A percentile compares a stretch with the other conserved stretches of the same genome.
phyloP scores from a whole-genome alignment of 2,329 filamentous ascomycete genomes.

The Metarhizium brunneum region DNA sequence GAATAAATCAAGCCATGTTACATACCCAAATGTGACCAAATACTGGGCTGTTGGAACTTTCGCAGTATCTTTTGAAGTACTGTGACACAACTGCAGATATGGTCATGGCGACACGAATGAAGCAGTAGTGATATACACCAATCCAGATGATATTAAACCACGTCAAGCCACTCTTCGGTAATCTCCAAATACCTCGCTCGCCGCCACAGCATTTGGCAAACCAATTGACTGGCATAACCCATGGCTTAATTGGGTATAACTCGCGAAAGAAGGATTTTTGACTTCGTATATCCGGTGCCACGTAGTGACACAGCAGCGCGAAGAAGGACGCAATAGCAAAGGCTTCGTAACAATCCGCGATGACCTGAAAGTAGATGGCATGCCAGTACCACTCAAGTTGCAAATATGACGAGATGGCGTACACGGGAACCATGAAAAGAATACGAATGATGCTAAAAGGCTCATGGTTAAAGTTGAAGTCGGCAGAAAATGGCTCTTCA shows the following conservation, averaged over 20 bases:
- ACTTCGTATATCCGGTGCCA: constrained; percentile 65
- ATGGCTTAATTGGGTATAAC: constrained; percentile 55
- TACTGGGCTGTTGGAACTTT: constrained; percentile 64
- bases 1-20: constrained; percentile 3
- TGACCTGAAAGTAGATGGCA: constrained; percentile 70
- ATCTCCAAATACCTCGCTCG: constrained; percentile 58
- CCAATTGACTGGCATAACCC: constrained; percentile 68
- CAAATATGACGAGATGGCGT: constrained; percentile 64
- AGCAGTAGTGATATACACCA: constrained; percentile 77
- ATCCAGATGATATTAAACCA: constrained; percentile 88
- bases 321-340: constrained; percentile 86
- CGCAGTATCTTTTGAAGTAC: constrained; percentile 62
- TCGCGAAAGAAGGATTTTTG: constrained; percentile 76
- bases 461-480: not conserved
- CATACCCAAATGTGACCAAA: constrained; percentile 80
- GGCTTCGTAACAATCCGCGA: constrained; percentile 81
- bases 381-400: constrained; percentile 67
- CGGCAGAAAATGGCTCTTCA: not conserved
- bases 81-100: constrained; percentile 67
- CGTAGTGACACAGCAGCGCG: constrained; percentile 70
- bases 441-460: constrained; percentile 68
- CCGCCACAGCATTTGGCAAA: constrained; percentile 63
- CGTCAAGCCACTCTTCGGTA: constrained; percentile 71
- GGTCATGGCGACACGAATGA: constrained; percentile 72
- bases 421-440: constrained; percentile 79